Evolutionary conservation across 192 early-diverging fungal genomes (phyloP).

Genomic region (Podila minutissima): DNA sequence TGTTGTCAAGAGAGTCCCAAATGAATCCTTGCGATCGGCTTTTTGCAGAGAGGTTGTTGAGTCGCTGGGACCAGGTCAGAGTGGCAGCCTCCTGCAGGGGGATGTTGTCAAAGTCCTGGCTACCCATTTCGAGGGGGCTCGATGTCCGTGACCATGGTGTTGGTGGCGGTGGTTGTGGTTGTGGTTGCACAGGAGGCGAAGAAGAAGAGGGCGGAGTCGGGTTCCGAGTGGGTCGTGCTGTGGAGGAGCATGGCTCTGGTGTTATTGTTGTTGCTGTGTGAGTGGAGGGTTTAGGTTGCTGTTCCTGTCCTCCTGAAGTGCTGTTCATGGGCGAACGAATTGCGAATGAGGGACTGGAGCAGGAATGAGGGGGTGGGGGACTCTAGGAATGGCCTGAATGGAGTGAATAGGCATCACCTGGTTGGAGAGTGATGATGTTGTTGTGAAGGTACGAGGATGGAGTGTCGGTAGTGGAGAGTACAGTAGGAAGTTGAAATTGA

Average conservation of each 20-base stretch:
- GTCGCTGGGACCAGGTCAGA: slow-evolving; percentile 28
- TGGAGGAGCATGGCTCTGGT: not conserved
- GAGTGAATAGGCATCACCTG: too few species aligned
- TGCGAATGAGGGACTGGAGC: too few species aligned
- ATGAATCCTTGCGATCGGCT: slow-evolving; percentile 35
- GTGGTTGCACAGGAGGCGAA: not conserved
- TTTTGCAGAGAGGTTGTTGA: slow-evolving; percentile 10
- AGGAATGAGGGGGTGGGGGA: too few species aligned
- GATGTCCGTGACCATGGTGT: not conserved
- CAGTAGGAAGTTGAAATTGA: too few species aligned
- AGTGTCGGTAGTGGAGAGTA: too few species aligned
- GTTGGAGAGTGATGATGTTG: too few species aligned
- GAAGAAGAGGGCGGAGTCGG: too few species aligned
- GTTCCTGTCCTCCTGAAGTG: not conserved
- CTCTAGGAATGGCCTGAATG: too few species aligned
- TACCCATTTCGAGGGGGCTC: not conserved
- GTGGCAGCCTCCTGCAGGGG: not conserved
- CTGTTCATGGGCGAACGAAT: not conserved
- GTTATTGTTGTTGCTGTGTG: not conserved
- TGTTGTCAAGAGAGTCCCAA: slow-evolving; percentile 46
- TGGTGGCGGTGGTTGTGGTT: not conserved
- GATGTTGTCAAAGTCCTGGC: not conserved
- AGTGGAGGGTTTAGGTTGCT: not conserved
- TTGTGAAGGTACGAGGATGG: too few species aligned
- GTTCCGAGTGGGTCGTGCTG: too few species aligned